Base-by-base conservation (phyloP, 768 basidiomycete species). In the Panus rudis region DNA sequence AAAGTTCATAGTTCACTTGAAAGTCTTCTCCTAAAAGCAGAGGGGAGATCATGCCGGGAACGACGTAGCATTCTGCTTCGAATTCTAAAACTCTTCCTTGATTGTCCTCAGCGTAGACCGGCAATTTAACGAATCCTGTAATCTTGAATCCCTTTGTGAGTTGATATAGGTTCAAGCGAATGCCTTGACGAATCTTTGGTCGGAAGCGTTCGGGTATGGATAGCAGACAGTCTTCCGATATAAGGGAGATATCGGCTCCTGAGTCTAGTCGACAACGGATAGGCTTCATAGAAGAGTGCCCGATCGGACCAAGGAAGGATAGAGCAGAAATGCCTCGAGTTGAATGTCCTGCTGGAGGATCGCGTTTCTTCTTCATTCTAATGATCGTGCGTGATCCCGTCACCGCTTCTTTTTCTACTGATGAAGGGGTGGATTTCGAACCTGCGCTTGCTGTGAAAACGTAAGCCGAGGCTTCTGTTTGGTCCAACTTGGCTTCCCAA, bases 1-100 rank as follows among this genome's bases (percentile, higher is more conserved):
- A 43, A 3, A 62, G 16, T 23, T 56, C 58, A 42, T 61, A 60
- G 1, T 33, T 30, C 1, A 33, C 10, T 11, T 58, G 56, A 48
- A 58, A 63, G 34, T 63, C 61, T 37, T 61, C 60, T 1, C 61
- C 61, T 1, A 63, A 48, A 1, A 63, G 48, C 0, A 63, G n/a
- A 6, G 61, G 59, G 0, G 59, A 58, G 0, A 46, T 42, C 61
- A 63, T 63, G 3, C 44, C 46, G 3, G 49, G 42, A 0, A 60
- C 55, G 1, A 61, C 59, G 25, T 58, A 60, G 2, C 54, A 52
- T 38, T 62, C 60, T 2, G 47, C 43, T 4, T 46, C 41, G 25
- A 56, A 50, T 19, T 23, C 38, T 7, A 58, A 11, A 12, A 37
- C 41, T 6, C 24, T 23, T 2, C 52, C 52, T 5, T 41, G 35